phyloP scores from a whole-genome alignment of 345 rosid genomes.

The Gossypium bickii region DNA sequence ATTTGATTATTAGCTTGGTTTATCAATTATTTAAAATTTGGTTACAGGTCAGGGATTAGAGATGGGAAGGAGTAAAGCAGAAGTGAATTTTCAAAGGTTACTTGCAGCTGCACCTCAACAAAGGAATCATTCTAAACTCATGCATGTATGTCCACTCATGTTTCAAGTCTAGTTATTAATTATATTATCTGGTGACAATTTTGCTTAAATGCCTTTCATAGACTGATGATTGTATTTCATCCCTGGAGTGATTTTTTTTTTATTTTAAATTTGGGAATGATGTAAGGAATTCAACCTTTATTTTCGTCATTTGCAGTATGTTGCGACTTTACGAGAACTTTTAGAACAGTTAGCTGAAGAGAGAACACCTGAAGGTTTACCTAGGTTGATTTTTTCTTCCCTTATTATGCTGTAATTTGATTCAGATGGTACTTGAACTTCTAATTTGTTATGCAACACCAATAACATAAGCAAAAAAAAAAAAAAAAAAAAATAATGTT shows the following conservation, averaged over 20 bases:
- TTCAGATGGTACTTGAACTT: constrained; percentile 54
- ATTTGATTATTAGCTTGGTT: not conserved
- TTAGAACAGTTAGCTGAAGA: constrained; percentile 12
- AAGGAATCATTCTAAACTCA: constrained; percentile 67
- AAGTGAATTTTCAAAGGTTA: constrained; percentile 68
- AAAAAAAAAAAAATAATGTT: no score
- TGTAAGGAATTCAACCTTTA: not conserved
- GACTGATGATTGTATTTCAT: not conserved
- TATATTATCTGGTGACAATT: not conserved
- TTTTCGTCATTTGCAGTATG: constrained; percentile 45
- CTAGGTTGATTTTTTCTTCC: constrained; percentile 6
- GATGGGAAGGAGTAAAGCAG: constrained; percentile 78
- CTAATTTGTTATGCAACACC: constrained; percentile 7
- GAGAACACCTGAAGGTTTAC: constrained; percentile 7
- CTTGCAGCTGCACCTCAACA: constrained; percentile 72
- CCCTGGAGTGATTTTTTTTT: not conserved
- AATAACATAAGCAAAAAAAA: not conserved
- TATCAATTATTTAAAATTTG: not conserved
- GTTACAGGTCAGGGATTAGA: not conserved
- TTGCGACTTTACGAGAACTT: constrained; percentile 72
- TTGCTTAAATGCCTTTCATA: not conserved
- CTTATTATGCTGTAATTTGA: constrained; percentile 20
- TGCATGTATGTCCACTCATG: constrained; percentile 43
- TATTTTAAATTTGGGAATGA: constrained; percentile 1
- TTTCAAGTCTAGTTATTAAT: not conserved